Conservation (phyloP, 257 asterid species). For the Fraxinus quadrangulata region DNA sequence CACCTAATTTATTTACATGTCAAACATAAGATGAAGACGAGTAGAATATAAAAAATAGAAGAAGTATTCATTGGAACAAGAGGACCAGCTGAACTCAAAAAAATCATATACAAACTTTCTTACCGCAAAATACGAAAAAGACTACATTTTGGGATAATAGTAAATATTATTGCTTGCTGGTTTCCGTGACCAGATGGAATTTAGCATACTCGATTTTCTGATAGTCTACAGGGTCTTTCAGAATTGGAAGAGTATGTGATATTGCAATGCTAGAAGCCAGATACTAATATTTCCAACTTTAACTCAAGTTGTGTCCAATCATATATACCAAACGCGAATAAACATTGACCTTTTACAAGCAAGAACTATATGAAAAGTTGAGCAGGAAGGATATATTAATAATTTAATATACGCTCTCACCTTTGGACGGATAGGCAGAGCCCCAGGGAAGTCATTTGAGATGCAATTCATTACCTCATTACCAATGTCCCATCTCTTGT, state of each 20-base stretch:
- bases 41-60: neutral
- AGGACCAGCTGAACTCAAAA: neutral
- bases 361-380: neutral
- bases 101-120: neutral
- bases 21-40: neutral
- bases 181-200: neutral
- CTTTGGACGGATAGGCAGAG: slow-evolving; percentile 69
- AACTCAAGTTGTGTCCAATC: neutral
- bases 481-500: slow-evolving; percentile 78
- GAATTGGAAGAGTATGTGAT: neutral
- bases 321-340: neutral
- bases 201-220: neutral
- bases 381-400: slow-evolving; percentile 4
- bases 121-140: neutral
- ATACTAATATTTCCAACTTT: neutral
- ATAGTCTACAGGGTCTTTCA: neutral
- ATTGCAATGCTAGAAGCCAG: neutral
- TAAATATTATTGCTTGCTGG: neutral
- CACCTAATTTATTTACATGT: slow-evolving; percentile 42
- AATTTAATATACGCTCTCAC: slow-evolving; percentile 27
- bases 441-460: slow-evolving; percentile 71
- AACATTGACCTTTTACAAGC: neutral
- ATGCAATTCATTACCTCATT: slow-evolving; percentile 63
- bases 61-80: neutral
- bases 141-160: neutral